Percentiles rank a stretch among this genome's conserved stretches.
Conservation (phyloP, 371 early-diverging fungal species). For the Mucor mucedo region DNA sequence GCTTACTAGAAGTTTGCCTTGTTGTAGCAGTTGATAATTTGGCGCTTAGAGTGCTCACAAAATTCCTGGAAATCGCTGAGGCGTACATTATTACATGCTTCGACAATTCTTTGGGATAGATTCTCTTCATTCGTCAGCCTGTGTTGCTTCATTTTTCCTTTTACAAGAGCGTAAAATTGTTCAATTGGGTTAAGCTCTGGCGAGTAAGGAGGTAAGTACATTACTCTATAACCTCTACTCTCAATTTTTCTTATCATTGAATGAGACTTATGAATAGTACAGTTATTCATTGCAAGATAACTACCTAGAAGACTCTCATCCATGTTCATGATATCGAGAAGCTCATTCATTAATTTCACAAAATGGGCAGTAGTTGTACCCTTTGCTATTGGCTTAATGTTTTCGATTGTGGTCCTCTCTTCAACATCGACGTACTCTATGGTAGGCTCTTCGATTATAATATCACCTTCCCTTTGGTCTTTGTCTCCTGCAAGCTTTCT, state of each 20-base stretch:
- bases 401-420: background rate
- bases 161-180: background rate
- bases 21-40: no score
- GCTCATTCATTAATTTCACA: conserved; percentile 17
- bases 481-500: conserved; percentile 4
- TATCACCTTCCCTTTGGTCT: conserved; percentile 14
- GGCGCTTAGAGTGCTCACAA: no score
- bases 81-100: no score
- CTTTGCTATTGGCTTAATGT: conserved; percentile 16
- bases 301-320: conserved; percentile 18
- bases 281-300: conserved; percentile 21
- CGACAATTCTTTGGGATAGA: no score
- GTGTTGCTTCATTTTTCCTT: no score
- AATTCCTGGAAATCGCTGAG: no score
- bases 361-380: conserved; percentile 23
- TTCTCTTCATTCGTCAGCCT: no score
- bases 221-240: no score
- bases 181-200: background rate
- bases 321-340: conserved; percentile 17
- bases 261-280: conserved; percentile 21
- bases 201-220: no score
- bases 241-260: no score
- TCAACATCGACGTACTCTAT: conserved; percentile 16
- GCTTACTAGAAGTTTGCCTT: no score
- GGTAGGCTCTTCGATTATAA: conserved; percentile 16